Base-by-base conservation (phyloP, 2,329 filamentous ascomycete genomes). In the Microcyclosporella mali region DNA sequence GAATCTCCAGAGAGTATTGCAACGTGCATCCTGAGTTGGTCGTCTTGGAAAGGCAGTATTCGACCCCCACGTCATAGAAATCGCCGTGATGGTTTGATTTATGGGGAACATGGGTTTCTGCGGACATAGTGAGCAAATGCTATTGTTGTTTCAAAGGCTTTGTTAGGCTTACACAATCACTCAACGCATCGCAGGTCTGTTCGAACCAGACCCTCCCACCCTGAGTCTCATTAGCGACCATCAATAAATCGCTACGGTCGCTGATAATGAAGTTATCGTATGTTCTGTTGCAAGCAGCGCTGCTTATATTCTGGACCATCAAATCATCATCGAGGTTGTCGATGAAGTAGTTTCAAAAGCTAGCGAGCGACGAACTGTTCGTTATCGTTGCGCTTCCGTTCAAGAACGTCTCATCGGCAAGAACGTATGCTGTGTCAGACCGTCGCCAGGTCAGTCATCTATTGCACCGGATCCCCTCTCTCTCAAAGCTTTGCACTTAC, bases 11-110 rank as follows among this genome's bases (percentile, higher is more conserved):
- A 3, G 45, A 46, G 41, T 51, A 50, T 21, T 49, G 42, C 31
- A 53, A n/a, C 17, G 40, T 35, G 33, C 48, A 53, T 12, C 42
- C 37, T 19, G 30, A 15, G 3, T 32, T 35, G 6, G 4, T 38
- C 25, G 38, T 31, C 19, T 38, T 30, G 32, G 39, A 38, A 8
- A 53, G 38, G 17, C 50, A 53, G 21, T 51, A 51, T 18, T 53
- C 50, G 18, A 53, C 45, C 32, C 37, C 45, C n/a, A 35, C 33
- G 0, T 40, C 43, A 15, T 40, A 29, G 12, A 51, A n/a, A n/a
- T n/a, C n/a, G n/a, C n/a, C n/a, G n/a, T n/a, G n/a, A n/a, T n/a
- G n/a, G n/a, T n/a, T n/a, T n/a, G n/a, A n/a, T n/a, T n/a, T n/a
- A n/a, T n/a, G n/a, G n/a, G n/a, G n/a, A n/a, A n/a, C n/a, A n/a